phyloP scores from a whole-genome alignment of 1,139 yeast species.

The Candida freyschussii region DNA sequence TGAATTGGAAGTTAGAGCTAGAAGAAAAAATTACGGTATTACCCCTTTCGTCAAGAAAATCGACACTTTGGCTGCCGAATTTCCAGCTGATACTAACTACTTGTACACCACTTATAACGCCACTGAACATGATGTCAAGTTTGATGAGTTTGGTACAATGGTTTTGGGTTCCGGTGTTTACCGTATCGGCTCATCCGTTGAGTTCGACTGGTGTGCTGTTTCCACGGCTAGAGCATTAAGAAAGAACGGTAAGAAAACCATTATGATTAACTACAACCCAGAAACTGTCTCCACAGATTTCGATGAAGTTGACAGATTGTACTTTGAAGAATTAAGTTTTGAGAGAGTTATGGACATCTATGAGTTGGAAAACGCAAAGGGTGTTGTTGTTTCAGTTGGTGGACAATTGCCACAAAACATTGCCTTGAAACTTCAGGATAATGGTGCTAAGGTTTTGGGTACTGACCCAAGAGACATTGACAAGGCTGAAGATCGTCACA shows the following conservation, averaged over 20 bases:
- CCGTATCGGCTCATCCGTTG: constrained; percentile 97
- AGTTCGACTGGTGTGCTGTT: constrained; percentile 99
- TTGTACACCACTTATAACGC: constrained; percentile 96
- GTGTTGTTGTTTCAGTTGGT: constrained; percentile 95
- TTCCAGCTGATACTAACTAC: constrained; percentile 96
- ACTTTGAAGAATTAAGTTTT: constrained; percentile 90
- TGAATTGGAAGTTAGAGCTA: constrained; percentile 77
- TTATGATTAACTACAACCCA: constrained; percentile 97
- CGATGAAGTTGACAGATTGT: constrained; percentile 95
- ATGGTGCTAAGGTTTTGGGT: constrained; percentile 87
- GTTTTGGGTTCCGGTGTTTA: constrained; percentile 98
- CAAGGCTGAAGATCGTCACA: constrained; percentile 97
- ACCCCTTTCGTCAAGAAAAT: constrained; percentile 93
- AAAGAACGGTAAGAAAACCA: constrained; percentile 79
- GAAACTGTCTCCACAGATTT: constrained; percentile 98
- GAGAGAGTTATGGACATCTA: constrained; percentile 98
- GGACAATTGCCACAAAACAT: constrained; percentile 98
- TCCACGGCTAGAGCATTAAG: constrained; percentile 93
- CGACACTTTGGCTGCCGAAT: constrained; percentile 97
- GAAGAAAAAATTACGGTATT: constrained; percentile 73
- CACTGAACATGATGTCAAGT: constrained; percentile 73
- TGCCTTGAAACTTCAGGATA: constrained; percentile 76
- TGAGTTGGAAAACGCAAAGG: constrained; percentile 83
- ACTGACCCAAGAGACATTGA: constrained; percentile 94
- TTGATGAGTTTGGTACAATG: constrained; percentile 87